These are phyloP conservation scores for Clarireedia homoeocarpa DNA, from an alignment of 2,329 filamentous ascomycete genomes.

Conservation along the genomic window DNA sequence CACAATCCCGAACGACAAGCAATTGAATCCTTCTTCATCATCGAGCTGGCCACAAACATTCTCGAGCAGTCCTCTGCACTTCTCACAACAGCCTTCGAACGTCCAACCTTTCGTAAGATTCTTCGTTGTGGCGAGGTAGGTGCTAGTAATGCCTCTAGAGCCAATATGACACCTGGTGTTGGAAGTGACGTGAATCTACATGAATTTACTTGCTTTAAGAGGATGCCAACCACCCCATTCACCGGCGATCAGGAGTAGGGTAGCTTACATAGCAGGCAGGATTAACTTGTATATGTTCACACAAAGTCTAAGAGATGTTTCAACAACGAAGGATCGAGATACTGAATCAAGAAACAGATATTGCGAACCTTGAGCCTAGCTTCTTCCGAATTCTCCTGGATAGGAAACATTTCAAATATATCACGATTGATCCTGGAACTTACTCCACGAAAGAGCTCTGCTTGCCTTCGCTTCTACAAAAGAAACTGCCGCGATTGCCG, in stretches of 20 bases:
- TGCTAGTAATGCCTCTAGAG: too few relatives aligned
- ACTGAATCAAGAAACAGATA: slow-evolving; percentile 13
- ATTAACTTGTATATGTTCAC: too few relatives aligned
- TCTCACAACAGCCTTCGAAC: neutral
- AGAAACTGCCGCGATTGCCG: slow-evolving; percentile 32
- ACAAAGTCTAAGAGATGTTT: neutral
- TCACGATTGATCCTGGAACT: slow-evolving; percentile 32
- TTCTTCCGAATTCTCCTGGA: slow-evolving; percentile 11
- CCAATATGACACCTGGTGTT: too few relatives aligned
- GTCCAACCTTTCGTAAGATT: too few relatives aligned
- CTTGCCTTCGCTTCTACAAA: slow-evolving; percentile 29
- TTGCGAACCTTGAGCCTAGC: slow-evolving; percentile 9
- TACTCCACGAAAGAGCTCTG: slow-evolving; percentile 29
- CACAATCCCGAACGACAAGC: neutral
- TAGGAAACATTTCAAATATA: slow-evolving; percentile 32
- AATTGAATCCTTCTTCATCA: neutral
- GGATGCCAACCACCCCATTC: too few relatives aligned
- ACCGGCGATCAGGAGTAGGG: too few relatives aligned
- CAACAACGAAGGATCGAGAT: neutral
- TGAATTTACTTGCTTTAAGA: too few relatives aligned
- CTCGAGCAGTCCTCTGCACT: neutral
- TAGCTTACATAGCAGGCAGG: too few relatives aligned
- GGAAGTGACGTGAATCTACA: too few relatives aligned
- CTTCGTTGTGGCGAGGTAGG: too few relatives aligned
- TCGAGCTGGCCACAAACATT: neutral